A percentile compares a stretch with the other conserved stretches of the same genome.
Evolutionary conservation across 148 eudicot species (phyloP).

Genomic region (Rhododendron kiyosumense): DNA sequence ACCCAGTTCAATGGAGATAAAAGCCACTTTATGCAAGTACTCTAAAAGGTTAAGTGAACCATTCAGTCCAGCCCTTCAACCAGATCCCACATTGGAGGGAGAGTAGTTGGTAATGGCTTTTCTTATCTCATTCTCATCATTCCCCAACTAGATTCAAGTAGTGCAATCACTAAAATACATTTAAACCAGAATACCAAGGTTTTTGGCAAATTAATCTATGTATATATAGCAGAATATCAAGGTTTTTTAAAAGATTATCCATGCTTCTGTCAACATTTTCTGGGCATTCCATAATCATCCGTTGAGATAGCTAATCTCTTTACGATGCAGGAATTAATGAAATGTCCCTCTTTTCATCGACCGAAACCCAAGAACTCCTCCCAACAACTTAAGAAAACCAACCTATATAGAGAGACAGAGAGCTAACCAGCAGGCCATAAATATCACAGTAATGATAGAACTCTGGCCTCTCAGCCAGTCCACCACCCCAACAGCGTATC

Average conservation of each 20-base stretch:
- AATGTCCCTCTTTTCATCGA: neutral
- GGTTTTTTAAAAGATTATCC: neutral
- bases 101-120: neutral
- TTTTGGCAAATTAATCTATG: too few species aligned
- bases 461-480: constrained; percentile 95
- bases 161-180: neutral
- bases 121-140: too few species aligned
- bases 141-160: neutral
- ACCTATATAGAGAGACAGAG: constrained; percentile 12
- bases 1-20: neutral
- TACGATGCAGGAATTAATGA: neutral
- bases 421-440: constrained; percentile 80
- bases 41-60: neutral
- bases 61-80: neutral
- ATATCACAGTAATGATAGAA: constrained; percentile 89
- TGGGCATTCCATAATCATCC: neutral
- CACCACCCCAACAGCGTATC: constrained; percentile 99
- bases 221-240: neutral
- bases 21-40: neutral
- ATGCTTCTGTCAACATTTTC: neutral
- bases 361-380: neutral
- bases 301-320: neutral
- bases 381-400: neutral
- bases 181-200: too few species aligned
- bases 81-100: neutral